These are phyloP conservation scores for Cerrena zonata DNA, from an alignment of 1,284 basidiomycete genomes.

Conservation along the genomic window DNA sequence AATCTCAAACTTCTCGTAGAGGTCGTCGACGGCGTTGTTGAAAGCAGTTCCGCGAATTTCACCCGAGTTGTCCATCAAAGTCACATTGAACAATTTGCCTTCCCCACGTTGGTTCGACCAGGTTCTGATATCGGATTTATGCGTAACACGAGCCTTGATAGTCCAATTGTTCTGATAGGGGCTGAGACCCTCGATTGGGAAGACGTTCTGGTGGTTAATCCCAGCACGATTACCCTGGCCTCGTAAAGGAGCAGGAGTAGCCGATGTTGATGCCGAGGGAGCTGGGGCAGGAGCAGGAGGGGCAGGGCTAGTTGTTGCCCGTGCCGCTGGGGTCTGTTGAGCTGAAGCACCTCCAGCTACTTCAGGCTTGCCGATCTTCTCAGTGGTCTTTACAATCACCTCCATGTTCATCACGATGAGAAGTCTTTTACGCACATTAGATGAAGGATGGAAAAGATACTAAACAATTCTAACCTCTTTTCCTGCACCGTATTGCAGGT, in stretches of 20 bases:
- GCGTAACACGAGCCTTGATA: slow-evolving; percentile 90
- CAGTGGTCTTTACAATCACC: slow-evolving; percentile 44
- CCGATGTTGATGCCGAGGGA: slow-evolving; percentile 16
- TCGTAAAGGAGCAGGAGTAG: slow-evolving; percentile 13
- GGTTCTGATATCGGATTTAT: slow-evolving; percentile 84
- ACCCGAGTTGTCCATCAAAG: slow-evolving; percentile 90
- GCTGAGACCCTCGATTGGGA: slow-evolving; percentile 90
- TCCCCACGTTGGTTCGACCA: slow-evolving; percentile 92
- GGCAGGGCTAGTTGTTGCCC: slow-evolving; percentile 21
- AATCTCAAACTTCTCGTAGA: slow-evolving; percentile 83
- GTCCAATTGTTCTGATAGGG: slow-evolving; percentile 99
- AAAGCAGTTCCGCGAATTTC: slow-evolving; percentile 92
- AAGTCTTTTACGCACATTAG: slow-evolving; percentile 54
- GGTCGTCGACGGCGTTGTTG: slow-evolving; percentile 80
- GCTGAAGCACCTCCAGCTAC: slow-evolving; percentile 19
- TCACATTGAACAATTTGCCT: slow-evolving; percentile 92
- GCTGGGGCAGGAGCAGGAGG: slow-evolving; percentile 13
- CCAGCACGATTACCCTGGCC: slow-evolving; percentile 6
- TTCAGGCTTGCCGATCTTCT: slow-evolving; percentile 74
- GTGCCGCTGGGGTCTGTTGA: slow-evolving; percentile 19
- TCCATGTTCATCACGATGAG: slow-evolving; percentile 80
- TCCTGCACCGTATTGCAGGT: slow-evolving; percentile 83
- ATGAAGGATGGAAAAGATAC: slow-evolving; percentile 9
- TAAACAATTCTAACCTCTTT: slow-evolving; percentile 56
- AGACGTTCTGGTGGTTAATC: slow-evolving; percentile 42